Percentiles rank a stretch among this genome's conserved stretches.
Evolutionary conservation across 1,139 yeast species (phyloP).

Genomic region (Maudiozyma humilis): DNA sequence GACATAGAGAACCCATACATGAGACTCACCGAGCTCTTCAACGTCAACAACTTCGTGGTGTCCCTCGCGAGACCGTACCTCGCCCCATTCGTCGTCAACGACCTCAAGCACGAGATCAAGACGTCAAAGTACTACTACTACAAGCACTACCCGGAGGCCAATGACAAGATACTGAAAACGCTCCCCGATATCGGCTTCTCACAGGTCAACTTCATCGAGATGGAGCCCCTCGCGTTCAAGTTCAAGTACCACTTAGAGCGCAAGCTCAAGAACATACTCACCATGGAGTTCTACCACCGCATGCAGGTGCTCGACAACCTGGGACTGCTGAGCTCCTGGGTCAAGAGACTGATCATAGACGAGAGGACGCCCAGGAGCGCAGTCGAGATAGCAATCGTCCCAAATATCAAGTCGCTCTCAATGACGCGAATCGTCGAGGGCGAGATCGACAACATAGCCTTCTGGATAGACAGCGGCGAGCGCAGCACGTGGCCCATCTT

Average conservation of each 20-base stretch:
- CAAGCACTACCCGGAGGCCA: conserved; percentile 28
- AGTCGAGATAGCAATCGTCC: conserved; percentile 82
- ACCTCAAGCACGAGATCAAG: conserved; percentile 54
- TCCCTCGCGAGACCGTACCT: conserved; percentile 88
- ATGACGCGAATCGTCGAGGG: conserved; percentile 49
- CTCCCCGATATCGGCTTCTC: conserved; percentile 24
- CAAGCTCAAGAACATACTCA: conserved; percentile 34
- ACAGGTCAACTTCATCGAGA: conserved; percentile 31
- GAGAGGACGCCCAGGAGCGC: conserved; percentile 74
- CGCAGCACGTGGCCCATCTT: conserved; percentile 89
- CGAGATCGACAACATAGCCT: conserved; percentile 65
- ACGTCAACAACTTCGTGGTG: conserved; percentile 84
- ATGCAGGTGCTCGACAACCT: conserved; percentile 70
- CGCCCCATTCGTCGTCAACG: conserved; percentile 81
- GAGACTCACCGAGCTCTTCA: conserved; percentile 80
- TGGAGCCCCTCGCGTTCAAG: conserved; percentile 40
- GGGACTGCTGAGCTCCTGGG: conserved; percentile 62
- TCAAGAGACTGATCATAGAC: conserved; percentile 75
- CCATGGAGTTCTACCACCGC: conserved; percentile 75
- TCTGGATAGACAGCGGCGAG: conserved; percentile 89
- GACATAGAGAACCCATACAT: conserved; percentile 66
- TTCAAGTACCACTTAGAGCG: conserved; percentile 37
- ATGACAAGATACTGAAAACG: conserved; percentile 14
- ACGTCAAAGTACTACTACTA: conserved; percentile 32
- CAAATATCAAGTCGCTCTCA: conserved; percentile 70